Conservation (phyloP, 257 asterid genomes). For the Forsythia viridissima region DNA sequence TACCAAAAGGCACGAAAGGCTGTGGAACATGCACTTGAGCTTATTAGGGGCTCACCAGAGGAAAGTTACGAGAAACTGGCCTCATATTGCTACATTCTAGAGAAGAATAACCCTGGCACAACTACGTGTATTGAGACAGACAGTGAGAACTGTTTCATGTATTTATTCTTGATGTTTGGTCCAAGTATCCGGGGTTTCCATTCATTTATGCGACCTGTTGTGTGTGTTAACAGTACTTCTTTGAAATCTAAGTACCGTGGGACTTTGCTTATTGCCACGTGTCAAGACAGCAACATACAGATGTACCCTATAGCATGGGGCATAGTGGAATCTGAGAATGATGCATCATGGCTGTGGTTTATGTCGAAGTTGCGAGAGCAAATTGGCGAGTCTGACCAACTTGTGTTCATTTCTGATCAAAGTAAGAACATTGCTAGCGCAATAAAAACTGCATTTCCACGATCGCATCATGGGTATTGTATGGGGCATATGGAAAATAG, state of each 20-base stretch:
- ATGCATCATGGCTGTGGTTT: slow-evolving; percentile 4
- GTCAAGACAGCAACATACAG: background rate
- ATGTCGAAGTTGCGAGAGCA: background rate
- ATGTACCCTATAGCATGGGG: slow-evolving; percentile 7
- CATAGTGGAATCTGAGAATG: background rate
- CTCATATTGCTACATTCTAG: slow-evolving; percentile 1
- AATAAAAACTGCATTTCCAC: background rate
- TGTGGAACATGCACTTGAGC: background rate
- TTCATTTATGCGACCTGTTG: background rate
- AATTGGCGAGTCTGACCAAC: background rate
- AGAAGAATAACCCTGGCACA: slow-evolving; percentile 1
- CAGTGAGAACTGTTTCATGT: background rate
- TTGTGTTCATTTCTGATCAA: background rate
- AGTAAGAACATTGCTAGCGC: background rate
- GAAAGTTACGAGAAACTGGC: slow-evolving; percentile 1
- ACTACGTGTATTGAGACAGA: background rate
- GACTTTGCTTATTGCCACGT: background rate
- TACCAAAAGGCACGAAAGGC: background rate
- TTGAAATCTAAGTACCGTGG: slow-evolving; percentile 9
- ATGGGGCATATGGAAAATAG: background rate
- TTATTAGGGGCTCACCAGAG: slow-evolving; percentile 1
- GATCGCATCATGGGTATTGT: slow-evolving; percentile 8
- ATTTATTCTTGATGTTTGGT: background rate
- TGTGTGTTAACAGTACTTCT: slow-evolving; percentile 1
- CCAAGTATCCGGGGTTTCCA: slow-evolving; percentile 10